Conservation (phyloP, 306 rosid species). For the Quercus bicolor region DNA sequence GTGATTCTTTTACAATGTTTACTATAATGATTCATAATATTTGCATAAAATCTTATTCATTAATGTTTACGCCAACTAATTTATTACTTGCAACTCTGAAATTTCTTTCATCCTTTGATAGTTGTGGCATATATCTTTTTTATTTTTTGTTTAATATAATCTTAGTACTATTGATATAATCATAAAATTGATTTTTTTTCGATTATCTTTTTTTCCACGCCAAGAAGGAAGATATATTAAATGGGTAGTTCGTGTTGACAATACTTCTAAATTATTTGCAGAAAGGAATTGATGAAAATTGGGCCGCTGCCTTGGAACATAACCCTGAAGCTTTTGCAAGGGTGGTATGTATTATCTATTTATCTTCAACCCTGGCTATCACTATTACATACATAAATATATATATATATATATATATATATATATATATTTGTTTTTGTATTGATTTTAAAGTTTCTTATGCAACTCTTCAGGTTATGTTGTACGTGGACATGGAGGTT, state of each 20-base stretch:
- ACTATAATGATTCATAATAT: neutral
- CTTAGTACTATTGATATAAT: neutral
- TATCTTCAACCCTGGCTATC: constrained; percentile 9
- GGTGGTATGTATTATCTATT: constrained; percentile 56
- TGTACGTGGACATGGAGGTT: constrained; percentile 98
- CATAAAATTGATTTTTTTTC: neutral
- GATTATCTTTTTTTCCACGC: neutral
- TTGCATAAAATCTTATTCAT: neutral
- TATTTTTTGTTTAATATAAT: neutral
- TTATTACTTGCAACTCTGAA: neutral
- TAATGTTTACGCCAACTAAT: neutral
- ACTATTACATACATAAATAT: too few species aligned
- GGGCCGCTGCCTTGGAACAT: constrained; percentile 95
- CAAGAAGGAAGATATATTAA: neutral
- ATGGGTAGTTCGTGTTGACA: constrained; percentile 2
- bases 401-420: too few species aligned
- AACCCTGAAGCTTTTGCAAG: constrained; percentile 98
- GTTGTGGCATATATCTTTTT: neutral
- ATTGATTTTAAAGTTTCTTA: neutral
- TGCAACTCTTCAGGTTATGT: constrained; percentile 64
- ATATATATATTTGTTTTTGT: neutral
- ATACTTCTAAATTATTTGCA: constrained; percentile 29
- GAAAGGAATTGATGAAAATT: constrained; percentile 99
- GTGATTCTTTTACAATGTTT: neutral
- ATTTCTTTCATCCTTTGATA: neutral